Base-by-base conservation (phyloP, 2,329 filamentous ascomycete species). In the Cordyceps pruinosa region DNA sequence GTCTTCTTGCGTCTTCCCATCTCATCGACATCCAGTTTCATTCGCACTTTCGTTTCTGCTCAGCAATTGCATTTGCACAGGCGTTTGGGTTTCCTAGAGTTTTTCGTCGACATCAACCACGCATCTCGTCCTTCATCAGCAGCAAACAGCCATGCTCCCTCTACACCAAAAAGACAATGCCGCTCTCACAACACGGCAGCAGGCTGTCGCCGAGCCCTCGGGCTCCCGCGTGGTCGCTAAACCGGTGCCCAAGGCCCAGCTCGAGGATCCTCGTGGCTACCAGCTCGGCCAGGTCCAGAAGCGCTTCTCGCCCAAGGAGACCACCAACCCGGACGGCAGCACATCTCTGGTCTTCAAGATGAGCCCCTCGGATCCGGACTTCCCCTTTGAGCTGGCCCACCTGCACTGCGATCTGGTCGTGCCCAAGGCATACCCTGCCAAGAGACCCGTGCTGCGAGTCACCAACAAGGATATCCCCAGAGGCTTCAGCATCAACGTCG, bases 341-440 rank as follows among this genome's bases (percentile, higher is more conserved):
- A 83, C 81, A 0, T 77, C 80, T 17, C 70, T 92, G 39, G 72
- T 75, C 10, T 89, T 93, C 69, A 82, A 77, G 52, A 72, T 94
- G 60, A 73, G 72, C 13, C 89, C 89, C 5, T 90, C 89, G 6
- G 89, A 94, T 67, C 89, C 89, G 0, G 89, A 94, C 66, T 93
- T 94, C 65, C 87, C 89, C 1, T 93, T 89, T 69, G 87, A 91
- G 60, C 75, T 93, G 66, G 79, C 84, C 26, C 75, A 80, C 39
- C 75, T 94, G 32, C 78, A 88, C 41, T 92, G 88, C 67, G 76
- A 83, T 44, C 72, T 94, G 37, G 78, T 75, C 51, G 77, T 94
- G 21, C 89, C 89, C 2, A 68, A 66, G 10, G 71, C 70, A 19
- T 93, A 89, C 69, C 89, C 88, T 19, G 70, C 73, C 39, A 70